Percentiles rank a stretch among this genome's conserved stretches.
These are phyloP conservation scores for Hirschioporus abietinus DNA, from an alignment of 768 basidiomycete species.

Conservation along the genomic window DNA sequence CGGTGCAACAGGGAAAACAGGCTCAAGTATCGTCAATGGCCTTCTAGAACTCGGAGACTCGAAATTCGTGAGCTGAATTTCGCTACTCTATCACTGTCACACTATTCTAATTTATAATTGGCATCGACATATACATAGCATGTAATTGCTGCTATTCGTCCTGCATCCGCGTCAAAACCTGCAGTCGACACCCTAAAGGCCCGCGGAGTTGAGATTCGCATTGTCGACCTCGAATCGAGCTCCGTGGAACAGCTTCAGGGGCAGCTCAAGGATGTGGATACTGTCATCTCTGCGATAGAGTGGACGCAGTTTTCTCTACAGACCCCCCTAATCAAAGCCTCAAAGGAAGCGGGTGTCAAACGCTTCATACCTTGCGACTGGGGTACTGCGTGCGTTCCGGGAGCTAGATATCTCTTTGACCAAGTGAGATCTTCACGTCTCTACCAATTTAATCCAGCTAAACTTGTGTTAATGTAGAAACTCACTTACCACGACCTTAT, in stretches of 20 bases:
- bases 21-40: slow-evolving; percentile 13
- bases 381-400: slow-evolving; percentile 10
- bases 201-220: slow-evolving; percentile 17
- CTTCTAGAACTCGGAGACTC: slow-evolving; percentile 14
- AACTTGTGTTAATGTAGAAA: slow-evolving; percentile 17
- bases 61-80: slow-evolving; percentile 15
- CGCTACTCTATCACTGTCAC: not conserved
- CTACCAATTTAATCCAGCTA: too few species aligned
- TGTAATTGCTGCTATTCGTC: slow-evolving; percentile 13
- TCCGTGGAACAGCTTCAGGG: slow-evolving; percentile 14
- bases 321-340: slow-evolving; percentile 15
- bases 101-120: not conserved
- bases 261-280: slow-evolving; percentile 14
- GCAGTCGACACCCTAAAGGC: slow-evolving; percentile 10
- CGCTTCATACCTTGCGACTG: slow-evolving; percentile 23
- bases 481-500: slow-evolving; percentile 22
- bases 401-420: not conserved
- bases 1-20: slow-evolving; percentile 19
- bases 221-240: slow-evolving; percentile 13
- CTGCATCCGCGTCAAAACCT: slow-evolving; percentile 15
- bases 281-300: slow-evolving; percentile 14
- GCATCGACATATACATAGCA: slow-evolving; percentile 9
- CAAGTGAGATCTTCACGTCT: not conserved
- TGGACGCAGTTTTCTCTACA: slow-evolving; percentile 11
- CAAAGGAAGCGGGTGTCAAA: slow-evolving; percentile 19